Percentiles rank a stretch among this genome's conserved stretches.
Evolutionary conservation across 73 alveolate genomes (phyloP).

Genomic region (Paramecium tetraurelia): DNA sequence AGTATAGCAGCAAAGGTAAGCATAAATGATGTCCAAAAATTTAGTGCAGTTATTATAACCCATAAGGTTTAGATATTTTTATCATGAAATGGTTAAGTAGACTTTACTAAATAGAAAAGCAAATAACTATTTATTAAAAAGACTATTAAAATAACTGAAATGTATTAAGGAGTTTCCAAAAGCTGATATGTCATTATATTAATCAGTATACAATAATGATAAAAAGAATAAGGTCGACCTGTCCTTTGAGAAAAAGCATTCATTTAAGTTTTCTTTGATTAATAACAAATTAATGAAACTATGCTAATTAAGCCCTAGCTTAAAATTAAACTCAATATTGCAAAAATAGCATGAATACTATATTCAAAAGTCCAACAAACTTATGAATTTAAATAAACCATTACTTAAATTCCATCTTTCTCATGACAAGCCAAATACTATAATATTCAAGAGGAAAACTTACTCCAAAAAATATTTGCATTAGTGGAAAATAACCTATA

Average conservation of each 20-base stretch:
- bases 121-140: conserved; percentile 8
- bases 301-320: neutral
- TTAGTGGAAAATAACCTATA: neutral
- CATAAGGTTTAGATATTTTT: conserved; percentile 26
- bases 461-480: conserved; percentile 41
- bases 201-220: neutral
- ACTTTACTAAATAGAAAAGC: neutral
- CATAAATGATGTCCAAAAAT: conserved; percentile 50
- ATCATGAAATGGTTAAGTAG: conserved; percentile 20
- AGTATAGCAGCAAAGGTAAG: conserved; percentile 47
- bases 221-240: conserved; percentile 35
- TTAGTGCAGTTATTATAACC: conserved; percentile 48
- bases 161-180: neutral
- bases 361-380: conserved; percentile 1
- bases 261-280: neutral
- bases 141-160: neutral
- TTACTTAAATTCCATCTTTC: neutral
- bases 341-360: conserved; percentile 9
- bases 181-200: neutral
- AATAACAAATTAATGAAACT: neutral
- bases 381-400: neutral
- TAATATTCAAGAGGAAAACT: neutral
- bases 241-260: neutral
- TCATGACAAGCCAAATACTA: neutral
- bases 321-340: neutral